Conservation (phyloP, 257 asterid genomes). For the Euphrasia confusa region DNA sequence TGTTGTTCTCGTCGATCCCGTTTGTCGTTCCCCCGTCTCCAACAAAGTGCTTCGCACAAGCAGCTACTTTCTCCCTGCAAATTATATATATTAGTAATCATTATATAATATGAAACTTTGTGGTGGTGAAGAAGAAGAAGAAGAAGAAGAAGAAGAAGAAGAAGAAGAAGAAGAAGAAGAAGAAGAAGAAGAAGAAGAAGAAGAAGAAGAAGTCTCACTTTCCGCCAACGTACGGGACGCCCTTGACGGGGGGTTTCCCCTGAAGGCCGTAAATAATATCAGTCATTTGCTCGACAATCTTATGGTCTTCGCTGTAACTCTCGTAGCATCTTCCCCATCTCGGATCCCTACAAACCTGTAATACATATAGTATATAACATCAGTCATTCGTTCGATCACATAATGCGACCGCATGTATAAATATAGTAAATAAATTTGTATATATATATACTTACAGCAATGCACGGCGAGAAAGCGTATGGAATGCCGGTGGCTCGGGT, state of each 20-base stretch:
- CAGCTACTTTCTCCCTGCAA: conserved; percentile 26
- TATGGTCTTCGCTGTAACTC: conserved; percentile 8
- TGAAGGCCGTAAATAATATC: conserved; percentile 27
- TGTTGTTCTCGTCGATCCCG: conserved; percentile 30
- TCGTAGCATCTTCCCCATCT: conserved; percentile 26
- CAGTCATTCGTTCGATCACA: no score
- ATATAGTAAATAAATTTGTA: not conserved
- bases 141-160: no score
- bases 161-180: no score
- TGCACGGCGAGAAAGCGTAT: conserved; percentile 30
- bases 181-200: no score
- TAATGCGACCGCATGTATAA: no score
- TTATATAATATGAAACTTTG: no score
- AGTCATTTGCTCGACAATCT: conserved; percentile 24
- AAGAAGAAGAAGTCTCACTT: conserved; percentile 9
- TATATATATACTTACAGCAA: conserved; percentile 21
- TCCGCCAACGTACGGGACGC: conserved; percentile 27
- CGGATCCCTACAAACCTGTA: conserved; percentile 30
- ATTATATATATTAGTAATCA: not conserved
- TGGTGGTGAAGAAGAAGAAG: no score
- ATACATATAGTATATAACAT: not conserved
- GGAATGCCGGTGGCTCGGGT: conserved; percentile 32
- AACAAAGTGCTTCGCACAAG: conserved; percentile 32
- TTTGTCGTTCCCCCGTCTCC: conserved; percentile 30
- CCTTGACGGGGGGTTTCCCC: conserved; percentile 23